Percentiles rank a stretch among this genome's conserved stretches.
Evolutionary conservation across 495 filamentous ascomycete genomes (phyloP).

Genomic region (Penicillium roqueforti): DNA sequence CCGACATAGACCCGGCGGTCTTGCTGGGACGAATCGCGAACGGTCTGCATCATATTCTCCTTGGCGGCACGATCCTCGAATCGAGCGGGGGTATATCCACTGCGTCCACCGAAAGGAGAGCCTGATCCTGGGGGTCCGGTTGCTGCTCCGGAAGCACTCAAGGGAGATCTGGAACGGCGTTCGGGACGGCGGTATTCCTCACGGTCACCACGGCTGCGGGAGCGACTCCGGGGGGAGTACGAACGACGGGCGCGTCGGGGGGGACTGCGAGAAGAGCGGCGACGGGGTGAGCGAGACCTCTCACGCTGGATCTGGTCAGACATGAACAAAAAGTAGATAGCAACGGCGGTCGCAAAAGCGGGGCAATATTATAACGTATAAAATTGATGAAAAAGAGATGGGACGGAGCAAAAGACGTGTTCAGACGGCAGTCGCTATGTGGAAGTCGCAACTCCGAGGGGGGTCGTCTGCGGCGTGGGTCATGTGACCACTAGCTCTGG

Average conservation of each 20-base stretch:
- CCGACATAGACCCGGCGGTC: slow-evolving; percentile 99
- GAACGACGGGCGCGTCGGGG: slow-evolving; percentile 74
- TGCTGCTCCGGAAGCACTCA: slow-evolving; percentile 67
- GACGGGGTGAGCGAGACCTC: slow-evolving; percentile 88
- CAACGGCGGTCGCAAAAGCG: slow-evolving; percentile 18
- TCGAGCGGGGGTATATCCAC: slow-evolving; percentile 61
- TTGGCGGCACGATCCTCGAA: slow-evolving; percentile 85
- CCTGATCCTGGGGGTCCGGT: slow-evolving; percentile 55
- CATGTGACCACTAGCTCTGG: slow-evolving; percentile 25
- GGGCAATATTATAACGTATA: neutral
- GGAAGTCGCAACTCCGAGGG: slow-evolving; percentile 3
- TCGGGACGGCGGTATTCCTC: slow-evolving; percentile 82
- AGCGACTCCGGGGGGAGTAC: slow-evolving; percentile 89
- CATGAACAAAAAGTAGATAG: slow-evolving; percentile 31
- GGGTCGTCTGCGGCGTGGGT: slow-evolving; percentile 15
- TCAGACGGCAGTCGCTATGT: neutral
- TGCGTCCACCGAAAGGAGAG: slow-evolving; percentile 54
- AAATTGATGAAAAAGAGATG: slow-evolving; percentile 5
- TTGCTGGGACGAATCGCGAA: slow-evolving; percentile 92
- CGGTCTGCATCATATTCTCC: slow-evolving; percentile 91
- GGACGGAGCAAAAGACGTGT: slow-evolving; percentile 6
- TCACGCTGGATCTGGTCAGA: slow-evolving; percentile 69
- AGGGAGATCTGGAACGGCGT: slow-evolving; percentile 78
- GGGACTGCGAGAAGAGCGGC: slow-evolving; percentile 72
- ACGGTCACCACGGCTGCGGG: slow-evolving; percentile 61